A percentile compares a stretch with the other conserved stretches of the same genome.
Evolutionary conservation across 139 green algal species (phyloP).

Genomic region (Tetraselmis chui): DNA sequence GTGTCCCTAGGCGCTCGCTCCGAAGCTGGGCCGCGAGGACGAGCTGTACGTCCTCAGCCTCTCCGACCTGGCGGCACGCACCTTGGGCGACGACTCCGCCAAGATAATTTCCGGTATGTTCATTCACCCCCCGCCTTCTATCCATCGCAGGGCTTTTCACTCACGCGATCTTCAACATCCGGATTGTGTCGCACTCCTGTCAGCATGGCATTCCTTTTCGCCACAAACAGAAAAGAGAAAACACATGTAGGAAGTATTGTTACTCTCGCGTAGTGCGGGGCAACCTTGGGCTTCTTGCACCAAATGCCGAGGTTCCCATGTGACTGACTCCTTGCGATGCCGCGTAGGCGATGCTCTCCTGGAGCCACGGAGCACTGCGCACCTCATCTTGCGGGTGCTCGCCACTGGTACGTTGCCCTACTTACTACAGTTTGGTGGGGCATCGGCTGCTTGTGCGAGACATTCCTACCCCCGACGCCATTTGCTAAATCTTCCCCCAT

Average conservation of each 20-base stretch:
- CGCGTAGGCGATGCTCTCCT: not conserved
- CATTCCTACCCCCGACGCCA: not conserved
- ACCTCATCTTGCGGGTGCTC: not conserved
- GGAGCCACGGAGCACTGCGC: not conserved
- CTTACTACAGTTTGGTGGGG: not conserved
- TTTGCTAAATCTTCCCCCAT: not conserved
- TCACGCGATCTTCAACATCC: not conserved
- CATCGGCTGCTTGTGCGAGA: no score
- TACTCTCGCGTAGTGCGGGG: no score
- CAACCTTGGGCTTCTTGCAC: no score
- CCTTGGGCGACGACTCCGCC: not conserved
- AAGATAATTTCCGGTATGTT: not conserved
- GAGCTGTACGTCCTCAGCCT: not conserved
- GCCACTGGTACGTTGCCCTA: not conserved
- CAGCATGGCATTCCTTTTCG: not conserved
- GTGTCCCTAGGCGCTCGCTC: not conserved
- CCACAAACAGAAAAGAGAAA: not conserved
- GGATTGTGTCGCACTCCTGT: not conserved
- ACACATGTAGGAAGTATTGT: no score
- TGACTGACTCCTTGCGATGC: not conserved
- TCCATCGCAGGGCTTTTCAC: not conserved
- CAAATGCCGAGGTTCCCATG: not conserved
- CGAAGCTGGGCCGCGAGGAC: not conserved
- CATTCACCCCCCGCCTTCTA: not conserved
- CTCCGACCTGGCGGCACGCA: not conserved